Evolutionary conservation across 2,329 filamentous ascomycete genomes (phyloP).

Genomic region (Simplicillium sp.): DNA sequence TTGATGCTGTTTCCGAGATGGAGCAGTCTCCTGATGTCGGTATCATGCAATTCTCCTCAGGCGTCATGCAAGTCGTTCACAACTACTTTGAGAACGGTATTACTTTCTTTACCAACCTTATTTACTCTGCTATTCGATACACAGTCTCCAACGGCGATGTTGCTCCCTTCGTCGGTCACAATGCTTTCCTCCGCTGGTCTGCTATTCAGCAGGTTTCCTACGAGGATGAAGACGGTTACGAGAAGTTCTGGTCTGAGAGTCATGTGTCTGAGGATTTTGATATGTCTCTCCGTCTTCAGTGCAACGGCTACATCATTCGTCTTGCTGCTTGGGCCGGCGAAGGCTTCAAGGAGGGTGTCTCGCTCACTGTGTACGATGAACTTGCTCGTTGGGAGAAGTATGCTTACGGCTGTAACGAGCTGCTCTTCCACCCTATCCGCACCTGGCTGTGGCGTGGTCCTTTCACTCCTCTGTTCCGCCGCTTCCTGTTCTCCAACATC

Average conservation of each 20-base stretch:
- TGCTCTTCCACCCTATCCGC: conserved; percentile 69
- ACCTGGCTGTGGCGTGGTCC: conserved; percentile 66
- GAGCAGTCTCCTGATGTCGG: conserved; percentile 69
- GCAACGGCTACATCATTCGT: conserved; percentile 62
- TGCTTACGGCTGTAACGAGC: conserved; percentile 74
- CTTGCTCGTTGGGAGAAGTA: conserved; percentile 82
- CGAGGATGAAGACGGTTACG: conserved; percentile 58
- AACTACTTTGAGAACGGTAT: conserved; percentile 65
- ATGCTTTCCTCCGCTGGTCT: conserved; percentile 66
- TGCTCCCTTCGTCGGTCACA: conserved; percentile 74
- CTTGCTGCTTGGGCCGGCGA: conserved; percentile 64
- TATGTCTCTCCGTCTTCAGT: conserved; percentile 70
- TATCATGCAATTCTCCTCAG: conserved; percentile 69
- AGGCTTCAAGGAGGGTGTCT: conserved; percentile 78
- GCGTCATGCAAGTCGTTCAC: conserved; percentile 70
- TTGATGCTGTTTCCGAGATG: conserved; percentile 76
- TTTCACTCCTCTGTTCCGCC: conserved; percentile 69
- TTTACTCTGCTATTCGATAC: conserved; percentile 69
- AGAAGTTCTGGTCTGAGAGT: conserved; percentile 75
- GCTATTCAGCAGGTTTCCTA: conserved; percentile 68
- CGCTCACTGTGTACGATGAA: conserved; percentile 76
- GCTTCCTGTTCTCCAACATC: conserved; percentile 64
- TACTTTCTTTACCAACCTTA: conserved; percentile 63
- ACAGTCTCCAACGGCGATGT: conserved; percentile 71
- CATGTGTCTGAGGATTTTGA: conserved; percentile 78